Percentiles rank a stretch among this genome's conserved stretches.
Evolutionary conservation across 2,329 filamentous ascomycete species (phyloP).

Genomic region (Sporothrix brasiliensis): DNA sequence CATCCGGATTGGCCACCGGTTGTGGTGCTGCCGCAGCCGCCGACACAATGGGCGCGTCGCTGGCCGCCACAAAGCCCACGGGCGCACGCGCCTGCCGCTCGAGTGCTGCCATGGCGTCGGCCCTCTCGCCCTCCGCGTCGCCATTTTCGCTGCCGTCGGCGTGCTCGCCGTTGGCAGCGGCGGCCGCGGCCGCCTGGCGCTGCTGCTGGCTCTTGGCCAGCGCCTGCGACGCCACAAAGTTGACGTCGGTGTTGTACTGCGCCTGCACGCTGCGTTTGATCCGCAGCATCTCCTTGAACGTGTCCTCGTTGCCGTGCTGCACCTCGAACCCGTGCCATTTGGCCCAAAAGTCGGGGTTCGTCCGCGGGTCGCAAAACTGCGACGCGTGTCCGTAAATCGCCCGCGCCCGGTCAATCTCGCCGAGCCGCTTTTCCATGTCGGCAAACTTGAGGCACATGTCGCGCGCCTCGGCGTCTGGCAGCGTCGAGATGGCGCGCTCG

Average conservation of each 20-base stretch:
- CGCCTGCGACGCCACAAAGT: slow-evolving; percentile 95
- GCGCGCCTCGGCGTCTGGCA: slow-evolving; percentile 89
- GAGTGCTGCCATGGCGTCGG: slow-evolving; percentile 85
- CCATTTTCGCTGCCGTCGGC: slow-evolving; percentile 49
- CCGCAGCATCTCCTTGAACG: slow-evolving; percentile 98
- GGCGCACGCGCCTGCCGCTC: slow-evolving; percentile 88
- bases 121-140: slow-evolving; percentile 51
- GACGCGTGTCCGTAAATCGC: slow-evolving; percentile 96
- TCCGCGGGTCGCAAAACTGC: slow-evolving; percentile 95
- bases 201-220: slow-evolving; percentile 76
- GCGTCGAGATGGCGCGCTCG: slow-evolving; percentile 89
- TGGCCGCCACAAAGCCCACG: slow-evolving; percentile 87
- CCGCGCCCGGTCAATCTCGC: slow-evolving; percentile 80
- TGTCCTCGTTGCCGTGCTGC: slow-evolving; percentile 97
- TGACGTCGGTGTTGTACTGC: slow-evolving; percentile 98
- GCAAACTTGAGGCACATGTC: slow-evolving; percentile 99
- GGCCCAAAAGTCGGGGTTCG: slow-evolving; percentile 86
- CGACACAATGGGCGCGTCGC: slow-evolving; percentile 61
- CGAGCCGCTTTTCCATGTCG: slow-evolving; percentile 59
- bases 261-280: slow-evolving; percentile 97
- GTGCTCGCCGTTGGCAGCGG: slow-evolving; percentile 45
- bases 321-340: slow-evolving; percentile 98
- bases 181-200: slow-evolving; percentile 42
- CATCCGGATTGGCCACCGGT: slow-evolving; percentile 73
- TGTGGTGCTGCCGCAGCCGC: slow-evolving; percentile 45